These are phyloP conservation scores for Aspergillus tamarii DNA, from an alignment of 2,329 filamentous ascomycete genomes.

Conservation along the genomic window DNA sequence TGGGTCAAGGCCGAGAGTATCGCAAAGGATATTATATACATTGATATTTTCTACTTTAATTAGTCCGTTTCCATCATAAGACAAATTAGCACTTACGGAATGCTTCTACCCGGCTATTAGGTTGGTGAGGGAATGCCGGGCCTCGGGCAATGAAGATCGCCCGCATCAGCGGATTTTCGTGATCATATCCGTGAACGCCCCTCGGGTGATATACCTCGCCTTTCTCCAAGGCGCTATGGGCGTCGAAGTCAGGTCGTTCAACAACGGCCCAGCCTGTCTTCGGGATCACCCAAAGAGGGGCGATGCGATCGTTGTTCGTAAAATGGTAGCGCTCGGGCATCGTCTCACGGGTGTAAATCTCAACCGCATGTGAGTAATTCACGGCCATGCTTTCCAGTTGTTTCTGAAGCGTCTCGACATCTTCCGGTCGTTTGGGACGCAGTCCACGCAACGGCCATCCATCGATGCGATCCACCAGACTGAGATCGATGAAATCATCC, in stretches of 20 bases:
- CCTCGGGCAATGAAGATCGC: slow-evolving; percentile 93
- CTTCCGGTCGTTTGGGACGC: slow-evolving; percentile 70
- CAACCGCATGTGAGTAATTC: slow-evolving; percentile 65
- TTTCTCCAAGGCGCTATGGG: slow-evolving; percentile 66
- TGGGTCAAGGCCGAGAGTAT: slow-evolving; percentile 75
- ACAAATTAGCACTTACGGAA: slow-evolving; percentile 68
- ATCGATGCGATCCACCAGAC: slow-evolving; percentile 79
- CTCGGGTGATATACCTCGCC: slow-evolving; percentile 74
- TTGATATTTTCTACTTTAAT: slow-evolving; percentile 76
- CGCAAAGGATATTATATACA: slow-evolving; percentile 93
- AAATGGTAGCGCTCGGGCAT: slow-evolving; percentile 97
- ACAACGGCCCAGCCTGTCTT: slow-evolving; percentile 93
- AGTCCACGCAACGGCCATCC: slow-evolving; percentile 94
- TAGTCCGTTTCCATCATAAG: slow-evolving; percentile 15
- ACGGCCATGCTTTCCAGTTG: slow-evolving; percentile 58
- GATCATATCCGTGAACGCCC: slow-evolving; percentile 92
- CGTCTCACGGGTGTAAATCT: slow-evolving; percentile 82
- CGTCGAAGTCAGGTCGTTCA: slow-evolving; percentile 75
- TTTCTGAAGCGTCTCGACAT: slow-evolving; percentile 70
- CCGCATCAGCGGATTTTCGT: slow-evolving; percentile 92
- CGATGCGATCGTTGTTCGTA: slow-evolving; percentile 82
- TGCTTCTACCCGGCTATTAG: slow-evolving; percentile 75
- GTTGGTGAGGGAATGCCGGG: slow-evolving; percentile 84
- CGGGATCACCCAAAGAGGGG: slow-evolving; percentile 91
- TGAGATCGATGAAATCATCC: slow-evolving; percentile 81